Base-by-base conservation (phyloP, 2,329 filamentous ascomycete genomes). In the Fusarium duplospermum region DNA sequence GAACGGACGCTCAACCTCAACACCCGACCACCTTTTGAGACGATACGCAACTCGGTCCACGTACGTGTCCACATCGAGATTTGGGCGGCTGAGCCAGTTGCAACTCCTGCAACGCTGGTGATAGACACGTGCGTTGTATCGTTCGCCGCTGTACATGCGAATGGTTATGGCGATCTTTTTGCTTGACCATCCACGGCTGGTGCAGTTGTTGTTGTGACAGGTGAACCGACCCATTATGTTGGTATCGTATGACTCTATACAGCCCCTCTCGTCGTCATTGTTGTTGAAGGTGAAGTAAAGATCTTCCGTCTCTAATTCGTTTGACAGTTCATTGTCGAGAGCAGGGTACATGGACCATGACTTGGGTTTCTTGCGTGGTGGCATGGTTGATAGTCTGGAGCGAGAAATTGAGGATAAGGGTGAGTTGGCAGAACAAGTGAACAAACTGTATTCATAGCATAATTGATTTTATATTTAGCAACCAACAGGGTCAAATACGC, bases 121-220 rank as follows among this genome's bases (percentile, higher is more conserved):
- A 66, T 81, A 85, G 0, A 85, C 80, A 3, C 77, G 47, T 0
- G 78, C 83, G 59, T 84, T 83, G 73, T 85, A 85, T 5, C 73
- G 69, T 6, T 76, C 56, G 0, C 42, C 54, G 0, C 27, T 29
- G 47, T 82, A 85, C 38, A 75, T 64, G 10, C 81, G 77, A 20
- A 85, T 85, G 0, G 71, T 74, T 16, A 83, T 80, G 8, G 80
- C 70, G 18, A 85, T 80, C 33, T 42, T 71, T 66, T 73, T 80
- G 78, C 83, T 85, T 2, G 56, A 47, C 84, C 83, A 84, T 18
- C 67, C 69, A 0, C 31, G 27, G 0, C 52, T 64, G 11, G 20
- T 20, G 58, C 81, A 83, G 0, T 14, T 57, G 0, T 45, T 24
- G 54, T 82, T 82, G 31, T 40, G 33, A 71, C 83, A 84, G 10